These are phyloP conservation scores for Infundibulicybe gibba DNA, from an alignment of 768 basidiomycete species.

Conservation along the genomic window DNA sequence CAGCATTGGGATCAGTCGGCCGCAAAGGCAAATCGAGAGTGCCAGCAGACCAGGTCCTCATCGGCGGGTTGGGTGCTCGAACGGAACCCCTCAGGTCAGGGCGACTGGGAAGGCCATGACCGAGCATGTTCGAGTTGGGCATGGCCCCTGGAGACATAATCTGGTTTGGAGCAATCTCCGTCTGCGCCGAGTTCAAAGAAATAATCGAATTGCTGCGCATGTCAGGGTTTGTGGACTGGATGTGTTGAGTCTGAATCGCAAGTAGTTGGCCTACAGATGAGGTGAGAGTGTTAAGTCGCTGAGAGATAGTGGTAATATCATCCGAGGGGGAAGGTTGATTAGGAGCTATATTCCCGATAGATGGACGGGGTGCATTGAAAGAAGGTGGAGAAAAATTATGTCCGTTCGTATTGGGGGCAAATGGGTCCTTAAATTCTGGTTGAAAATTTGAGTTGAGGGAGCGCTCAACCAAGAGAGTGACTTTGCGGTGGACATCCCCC, in stretches of 20 bases:
- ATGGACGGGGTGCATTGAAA: conserved; percentile 51
- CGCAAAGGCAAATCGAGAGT: conserved; percentile 72
- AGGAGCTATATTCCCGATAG: conserved; percentile 66
- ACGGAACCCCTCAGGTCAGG: conserved; percentile 57
- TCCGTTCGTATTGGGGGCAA: conserved; percentile 45
- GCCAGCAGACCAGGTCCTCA: conserved; percentile 85
- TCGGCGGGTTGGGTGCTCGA: conserved; percentile 66
- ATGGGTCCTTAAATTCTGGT: conserved; percentile 85
- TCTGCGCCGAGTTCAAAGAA: conserved; percentile 33
- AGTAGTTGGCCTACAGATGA: conserved; percentile 85
- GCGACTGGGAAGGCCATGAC: conserved; percentile 62
- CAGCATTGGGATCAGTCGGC: conserved; percentile 38
- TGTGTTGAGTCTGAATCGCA: conserved; percentile 72
- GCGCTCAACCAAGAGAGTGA: conserved; percentile 72
- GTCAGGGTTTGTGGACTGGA: conserved; percentile 42
- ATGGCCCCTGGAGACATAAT: conserved; percentile 35
- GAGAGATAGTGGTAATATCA: conserved; percentile 73
- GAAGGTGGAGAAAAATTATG: conserved; percentile 27
- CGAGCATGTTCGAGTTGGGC: conserved; percentile 38
- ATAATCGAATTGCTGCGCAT: conserved; percentile 38
- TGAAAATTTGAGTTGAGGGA: conserved; percentile 42
- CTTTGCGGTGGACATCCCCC: conserved; percentile 71
- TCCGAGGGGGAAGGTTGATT: conserved; percentile 66
- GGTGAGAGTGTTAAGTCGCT: conserved; percentile 74
- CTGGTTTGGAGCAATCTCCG: conserved; percentile 48